A percentile compares a stretch with the other conserved stretches of the same genome.
Conservation (phyloP, 768 basidiomycete species). For the Multifurca ochricompacta region DNA sequence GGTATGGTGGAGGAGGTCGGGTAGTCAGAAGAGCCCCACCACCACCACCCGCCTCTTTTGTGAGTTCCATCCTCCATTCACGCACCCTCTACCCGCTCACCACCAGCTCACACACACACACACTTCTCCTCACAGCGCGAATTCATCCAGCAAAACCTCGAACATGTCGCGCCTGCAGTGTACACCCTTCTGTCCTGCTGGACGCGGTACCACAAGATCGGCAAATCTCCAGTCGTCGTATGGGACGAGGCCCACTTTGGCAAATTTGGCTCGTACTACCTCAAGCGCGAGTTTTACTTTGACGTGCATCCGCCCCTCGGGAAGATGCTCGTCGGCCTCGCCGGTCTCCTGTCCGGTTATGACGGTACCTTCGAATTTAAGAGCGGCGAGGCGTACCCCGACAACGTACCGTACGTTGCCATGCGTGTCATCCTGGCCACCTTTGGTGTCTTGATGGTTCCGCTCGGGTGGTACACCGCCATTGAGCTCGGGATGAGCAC, state of each 20-base stretch:
- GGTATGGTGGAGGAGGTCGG: constrained; percentile 42
- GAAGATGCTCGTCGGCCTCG: constrained; percentile 97
- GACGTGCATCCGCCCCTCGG: constrained; percentile 98
- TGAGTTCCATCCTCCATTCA: constrained; percentile 18
- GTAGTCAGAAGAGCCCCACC: constrained; percentile 44
- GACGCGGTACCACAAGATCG: constrained; percentile 92
- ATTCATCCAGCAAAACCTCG: constrained; percentile 71
- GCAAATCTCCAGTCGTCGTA: constrained; percentile 75
- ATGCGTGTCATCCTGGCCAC: constrained; percentile 94
- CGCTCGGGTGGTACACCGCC: constrained; percentile 94
- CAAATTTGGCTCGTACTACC: constrained; percentile 96
- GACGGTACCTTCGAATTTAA: constrained; percentile 91
- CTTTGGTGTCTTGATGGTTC: constrained; percentile 94
- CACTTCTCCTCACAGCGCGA: constrained; percentile 43
- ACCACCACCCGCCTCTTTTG: constrained; percentile 52
- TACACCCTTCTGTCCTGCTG: constrained; percentile 94
- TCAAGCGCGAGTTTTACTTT: constrained; percentile 99
- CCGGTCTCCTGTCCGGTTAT: constrained; percentile 85
- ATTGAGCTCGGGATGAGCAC: constrained; percentile 88
- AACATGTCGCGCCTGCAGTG: constrained; percentile 67
- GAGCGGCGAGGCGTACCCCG: constrained; percentile 80
- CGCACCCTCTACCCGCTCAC: not conserved
- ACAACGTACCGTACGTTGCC: constrained; percentile 80
- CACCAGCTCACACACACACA: not conserved
- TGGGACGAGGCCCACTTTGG: constrained; percentile 99